phyloP scores from a whole-genome alignment of 2,329 filamentous ascomycete species.

The Clarireedia hainanense region DNA sequence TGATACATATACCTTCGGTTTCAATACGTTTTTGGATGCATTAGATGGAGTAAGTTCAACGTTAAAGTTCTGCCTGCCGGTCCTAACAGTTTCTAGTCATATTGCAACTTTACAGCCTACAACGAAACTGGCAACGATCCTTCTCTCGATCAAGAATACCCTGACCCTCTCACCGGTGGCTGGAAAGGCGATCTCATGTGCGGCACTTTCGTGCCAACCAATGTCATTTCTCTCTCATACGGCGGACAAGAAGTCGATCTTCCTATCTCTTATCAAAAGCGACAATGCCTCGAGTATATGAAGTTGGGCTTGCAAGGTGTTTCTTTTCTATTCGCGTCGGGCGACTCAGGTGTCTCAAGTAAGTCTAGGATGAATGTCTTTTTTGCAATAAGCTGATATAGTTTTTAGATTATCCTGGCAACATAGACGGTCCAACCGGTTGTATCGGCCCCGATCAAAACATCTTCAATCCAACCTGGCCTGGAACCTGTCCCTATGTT shows the following conservation, averaged over 20 bases:
- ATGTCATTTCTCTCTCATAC: slow-evolving; percentile 48
- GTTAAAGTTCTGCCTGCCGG: slow-evolving; percentile 6
- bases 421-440: slow-evolving; percentile 22
- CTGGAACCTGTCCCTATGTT: slow-evolving; percentile 36
- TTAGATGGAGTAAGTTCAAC: slow-evolving; percentile 31
- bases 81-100: slow-evolving; percentile 22
- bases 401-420: slow-evolving; percentile 11
- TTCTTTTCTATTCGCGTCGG: slow-evolving; percentile 39
- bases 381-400: not conserved
- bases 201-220: slow-evolving; percentile 36
- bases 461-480: slow-evolving; percentile 39
- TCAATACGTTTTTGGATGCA: slow-evolving; percentile 41
- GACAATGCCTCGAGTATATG: slow-evolving; percentile 42
- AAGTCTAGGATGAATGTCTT: not conserved
- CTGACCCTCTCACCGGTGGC: slow-evolving; percentile 22
- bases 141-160: slow-evolving; percentile 13
- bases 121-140: slow-evolving; percentile 33
- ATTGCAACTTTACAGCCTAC: slow-evolving; percentile 35
- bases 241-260: slow-evolving; percentile 44
- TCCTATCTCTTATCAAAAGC: slow-evolving; percentile 44
- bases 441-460: slow-evolving; percentile 38
- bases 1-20: slow-evolving; percentile 30
- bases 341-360: slow-evolving; percentile 38
- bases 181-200: slow-evolving; percentile 26
- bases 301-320: slow-evolving; percentile 42